These are phyloP conservation scores for Apiotrichum sp. DNA, from an alignment of 1,284 basidiomycete genomes.

Conservation along the genomic window DNA sequence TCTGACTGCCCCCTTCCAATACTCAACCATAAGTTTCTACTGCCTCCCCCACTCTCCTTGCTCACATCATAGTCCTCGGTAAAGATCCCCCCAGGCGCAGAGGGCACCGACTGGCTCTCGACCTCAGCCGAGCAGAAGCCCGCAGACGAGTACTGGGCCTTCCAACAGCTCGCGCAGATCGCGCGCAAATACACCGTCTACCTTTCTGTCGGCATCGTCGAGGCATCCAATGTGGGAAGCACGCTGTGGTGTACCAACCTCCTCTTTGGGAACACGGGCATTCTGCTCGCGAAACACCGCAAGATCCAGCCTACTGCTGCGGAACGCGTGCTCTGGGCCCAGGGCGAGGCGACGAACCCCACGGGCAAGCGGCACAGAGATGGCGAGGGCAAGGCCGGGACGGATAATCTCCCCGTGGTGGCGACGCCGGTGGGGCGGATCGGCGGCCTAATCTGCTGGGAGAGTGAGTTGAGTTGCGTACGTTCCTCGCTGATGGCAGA, in stretches of 20 bases:
- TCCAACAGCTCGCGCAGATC: slow-evolving; percentile 21
- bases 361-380: background rate
- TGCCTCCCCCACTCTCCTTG: no score
- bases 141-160: slow-evolving; percentile 17
- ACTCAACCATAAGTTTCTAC: no score
- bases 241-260: slow-evolving; percentile 66
- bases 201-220: slow-evolving; percentile 63
- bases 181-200: slow-evolving; percentile 45
- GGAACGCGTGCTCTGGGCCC: slow-evolving; percentile 65
- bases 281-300: slow-evolving; percentile 61
- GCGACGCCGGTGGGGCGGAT: slow-evolving; percentile 49
- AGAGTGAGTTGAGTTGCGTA: slow-evolving; percentile 46
- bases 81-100: slow-evolving; percentile 18
- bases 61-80: slow-evolving; percentile 16
- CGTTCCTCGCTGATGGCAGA: slow-evolving; percentile 32
- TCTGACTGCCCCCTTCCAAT: no score
- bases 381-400: slow-evolving; percentile 35
- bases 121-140: slow-evolving; percentile 5
- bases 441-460: slow-evolving; percentile 66
- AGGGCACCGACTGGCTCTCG: slow-evolving; percentile 19
- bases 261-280: slow-evolving; percentile 58
- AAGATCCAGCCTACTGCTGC: slow-evolving; percentile 65
- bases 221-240: slow-evolving; percentile 54
- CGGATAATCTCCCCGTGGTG: slow-evolving; percentile 41
- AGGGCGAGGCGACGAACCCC: slow-evolving; percentile 45